Conservation (phyloP, 2,329 filamentous ascomycete species). For the Alternaria ethzedia region DNA sequence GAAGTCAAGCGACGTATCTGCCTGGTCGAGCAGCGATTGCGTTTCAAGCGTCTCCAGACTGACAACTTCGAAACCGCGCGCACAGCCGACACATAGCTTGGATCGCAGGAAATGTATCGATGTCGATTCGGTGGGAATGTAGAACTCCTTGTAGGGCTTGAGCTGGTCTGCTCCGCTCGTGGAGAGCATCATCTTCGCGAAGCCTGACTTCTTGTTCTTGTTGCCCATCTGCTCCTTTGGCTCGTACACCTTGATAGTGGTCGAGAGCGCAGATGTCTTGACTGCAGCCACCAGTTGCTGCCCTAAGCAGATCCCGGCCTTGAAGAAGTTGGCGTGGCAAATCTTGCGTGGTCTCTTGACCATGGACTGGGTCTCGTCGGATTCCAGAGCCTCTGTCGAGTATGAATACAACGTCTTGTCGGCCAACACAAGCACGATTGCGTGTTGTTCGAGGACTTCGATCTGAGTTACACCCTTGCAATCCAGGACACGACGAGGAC, state of each 20-base stretch:
- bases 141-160: slow-evolving; percentile 86
- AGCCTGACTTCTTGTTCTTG: slow-evolving; percentile 93
- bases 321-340: slow-evolving; percentile 98
- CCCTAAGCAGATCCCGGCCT: slow-evolving; percentile 91
- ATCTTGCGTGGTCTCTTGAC: slow-evolving; percentile 94
- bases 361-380: slow-evolving; percentile 74
- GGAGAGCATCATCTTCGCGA: slow-evolving; percentile 97
- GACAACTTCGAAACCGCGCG: slow-evolving; percentile 95
- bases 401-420: slow-evolving; percentile 95
- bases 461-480: slow-evolving; percentile 89
- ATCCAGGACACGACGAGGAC: slow-evolving; percentile 85
- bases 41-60: slow-evolving; percentile 97
- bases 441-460: slow-evolving; percentile 94
- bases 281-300: slow-evolving; percentile 95
- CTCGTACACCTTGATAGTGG: slow-evolving; percentile 99
- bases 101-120: slow-evolving; percentile 97
- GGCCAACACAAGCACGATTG: slow-evolving; percentile 85
- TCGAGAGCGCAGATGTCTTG: slow-evolving; percentile 90
- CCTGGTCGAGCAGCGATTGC: slow-evolving; percentile 94
- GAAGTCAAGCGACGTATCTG: slow-evolving; percentile 97
- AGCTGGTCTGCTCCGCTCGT: slow-evolving; percentile 85
- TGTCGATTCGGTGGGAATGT: slow-evolving; percentile 97
- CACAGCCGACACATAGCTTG: slow-evolving; percentile 95
- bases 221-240: slow-evolving; percentile 93
- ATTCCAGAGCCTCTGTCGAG: slow-evolving; percentile 83